These are phyloP conservation scores for Pisolithus marmoratus DNA, from an alignment of 768 basidiomycete species.

Conservation along the genomic window DNA sequence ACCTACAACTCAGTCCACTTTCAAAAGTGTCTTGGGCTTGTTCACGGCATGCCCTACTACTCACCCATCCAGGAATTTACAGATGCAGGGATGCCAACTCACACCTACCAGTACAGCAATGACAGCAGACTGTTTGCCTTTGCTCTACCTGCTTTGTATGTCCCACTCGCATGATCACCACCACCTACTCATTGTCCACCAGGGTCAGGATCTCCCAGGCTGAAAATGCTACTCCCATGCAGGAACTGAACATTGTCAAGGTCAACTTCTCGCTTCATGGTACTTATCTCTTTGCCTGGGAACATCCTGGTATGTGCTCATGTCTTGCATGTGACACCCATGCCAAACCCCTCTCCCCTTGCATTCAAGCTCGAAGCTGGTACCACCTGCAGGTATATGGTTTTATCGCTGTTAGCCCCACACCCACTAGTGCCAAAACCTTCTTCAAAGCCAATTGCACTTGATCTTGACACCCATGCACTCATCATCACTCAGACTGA, in stretches of 20 bases:
- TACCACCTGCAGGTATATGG: slow-evolving; percentile 82
- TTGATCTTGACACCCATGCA: slow-evolving; percentile 81
- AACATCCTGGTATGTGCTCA: slow-evolving; percentile 63
- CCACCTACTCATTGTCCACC: slow-evolving; percentile 12
- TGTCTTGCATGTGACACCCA: slow-evolving; percentile 10
- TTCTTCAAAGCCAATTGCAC: slow-evolving; percentile 96
- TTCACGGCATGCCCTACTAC: slow-evolving; percentile 78
- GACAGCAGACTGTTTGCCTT: slow-evolving; percentile 87
- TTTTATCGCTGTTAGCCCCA: slow-evolving; percentile 48
- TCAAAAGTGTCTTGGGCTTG: slow-evolving; percentile 87
- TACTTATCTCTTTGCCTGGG: slow-evolving; percentile 93
- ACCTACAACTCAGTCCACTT: slow-evolving; percentile 62
- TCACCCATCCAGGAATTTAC: slow-evolving; percentile 55
- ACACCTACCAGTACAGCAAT: slow-evolving; percentile 75
- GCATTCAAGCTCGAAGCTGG: slow-evolving; percentile 87
- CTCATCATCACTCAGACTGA: slow-evolving; percentile 92
- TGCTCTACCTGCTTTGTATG: slow-evolving; percentile 69
- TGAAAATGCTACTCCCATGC: slow-evolving; percentile 64
- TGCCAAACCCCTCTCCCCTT: slow-evolving; percentile 2
- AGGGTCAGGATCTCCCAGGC: slow-evolving; percentile 78
- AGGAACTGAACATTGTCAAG: slow-evolving; percentile 73
- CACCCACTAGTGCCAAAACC: slow-evolving; percentile 80
- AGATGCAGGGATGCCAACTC: slow-evolving; percentile 63
- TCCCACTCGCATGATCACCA: slow-evolving; percentile 14
- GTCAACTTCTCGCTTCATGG: slow-evolving; percentile 90